A percentile compares a stretch with the other conserved stretches of the same genome.
Evolutionary conservation across 352 stramenopile genomes (phyloP).

Genomic region (Vaucheria bursata): DNA sequence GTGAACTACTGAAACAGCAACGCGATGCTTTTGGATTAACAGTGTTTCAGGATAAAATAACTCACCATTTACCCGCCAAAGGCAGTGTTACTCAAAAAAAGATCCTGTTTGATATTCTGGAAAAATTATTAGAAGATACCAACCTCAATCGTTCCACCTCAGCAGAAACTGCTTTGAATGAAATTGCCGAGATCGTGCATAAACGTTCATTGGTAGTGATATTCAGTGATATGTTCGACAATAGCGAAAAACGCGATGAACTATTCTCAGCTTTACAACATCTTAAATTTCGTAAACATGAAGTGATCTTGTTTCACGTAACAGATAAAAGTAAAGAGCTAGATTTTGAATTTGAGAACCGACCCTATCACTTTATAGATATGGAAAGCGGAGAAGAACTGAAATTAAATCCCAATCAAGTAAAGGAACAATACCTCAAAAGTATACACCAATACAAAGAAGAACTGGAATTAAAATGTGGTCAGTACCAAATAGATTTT

Average conservation of each 20-base stretch:
- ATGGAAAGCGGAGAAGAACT: not conserved
- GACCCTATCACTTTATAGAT: not conserved
- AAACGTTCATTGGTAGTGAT: not conserved
- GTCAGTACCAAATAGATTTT: not conserved
- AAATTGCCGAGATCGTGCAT: not conserved
- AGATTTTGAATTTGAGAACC: not conserved
- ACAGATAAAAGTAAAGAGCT: not conserved
- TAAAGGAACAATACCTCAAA: not conserved
- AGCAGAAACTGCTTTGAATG: not conserved
- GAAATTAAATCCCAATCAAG: not conserved
- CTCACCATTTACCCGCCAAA: not conserved
- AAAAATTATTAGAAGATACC: too few relatives aligned
- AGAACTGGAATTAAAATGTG: not conserved
- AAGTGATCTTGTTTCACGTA: slow-evolving; percentile 1
- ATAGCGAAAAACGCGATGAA: not conserved
- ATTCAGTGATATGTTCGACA: not conserved
- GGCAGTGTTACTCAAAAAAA: not conserved
- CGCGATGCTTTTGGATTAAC: not conserved
- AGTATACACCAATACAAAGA: not conserved
- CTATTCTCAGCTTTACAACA: not conserved
- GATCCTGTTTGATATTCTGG: not conserved
- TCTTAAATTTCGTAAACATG: not conserved
- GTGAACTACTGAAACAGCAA: not conserved
- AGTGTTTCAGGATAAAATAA: not conserved
- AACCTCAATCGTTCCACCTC: not conserved